Evolutionary conservation across 2,329 filamentous ascomycete species (phyloP).

Genomic region (Thelonectria blattea): DNA sequence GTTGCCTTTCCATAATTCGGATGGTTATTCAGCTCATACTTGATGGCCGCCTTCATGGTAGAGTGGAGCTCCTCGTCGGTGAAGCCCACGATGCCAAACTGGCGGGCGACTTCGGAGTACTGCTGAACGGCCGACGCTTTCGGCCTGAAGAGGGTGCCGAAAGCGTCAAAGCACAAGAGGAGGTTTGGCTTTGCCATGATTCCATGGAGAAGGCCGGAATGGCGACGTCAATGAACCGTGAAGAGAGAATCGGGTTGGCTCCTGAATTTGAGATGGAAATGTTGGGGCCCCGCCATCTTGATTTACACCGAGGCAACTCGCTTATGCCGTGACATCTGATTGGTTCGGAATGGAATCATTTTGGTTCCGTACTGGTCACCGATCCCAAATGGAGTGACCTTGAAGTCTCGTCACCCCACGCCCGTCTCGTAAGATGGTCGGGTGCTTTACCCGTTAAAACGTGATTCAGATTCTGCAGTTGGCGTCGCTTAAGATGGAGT

Average conservation of each 20-base stretch:
- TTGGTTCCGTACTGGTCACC: neutral
- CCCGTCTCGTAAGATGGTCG: no score
- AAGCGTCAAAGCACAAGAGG: conserved; percentile 30
- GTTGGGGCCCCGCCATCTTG: neutral
- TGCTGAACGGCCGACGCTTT: conserved; percentile 22
- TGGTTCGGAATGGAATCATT: neutral
- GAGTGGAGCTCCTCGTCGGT: conserved; percentile 25
- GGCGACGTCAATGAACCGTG: neutral
- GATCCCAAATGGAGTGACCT: neutral
- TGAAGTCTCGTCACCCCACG: neutral
- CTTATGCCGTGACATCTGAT: neutral
- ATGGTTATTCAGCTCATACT: conserved; percentile 24
- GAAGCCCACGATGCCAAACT: conserved; percentile 27
- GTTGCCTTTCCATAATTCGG: conserved; percentile 31
- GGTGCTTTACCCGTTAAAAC: no score
- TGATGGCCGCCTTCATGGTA: conserved; percentile 20
- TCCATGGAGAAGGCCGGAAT: neutral
- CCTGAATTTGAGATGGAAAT: conserved; percentile 17
- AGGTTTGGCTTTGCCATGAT: conserved; percentile 41
- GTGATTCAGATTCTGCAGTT: no score
- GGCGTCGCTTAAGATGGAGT: no score
- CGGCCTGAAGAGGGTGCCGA: conserved; percentile 26
- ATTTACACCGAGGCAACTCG: neutral
- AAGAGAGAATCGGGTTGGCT: conserved; percentile 20
- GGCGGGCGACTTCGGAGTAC: conserved; percentile 27